These are phyloP conservation scores for Camellia oleifera DNA, from an alignment of 179 eudicot genomes.

Conservation along the genomic window DNA sequence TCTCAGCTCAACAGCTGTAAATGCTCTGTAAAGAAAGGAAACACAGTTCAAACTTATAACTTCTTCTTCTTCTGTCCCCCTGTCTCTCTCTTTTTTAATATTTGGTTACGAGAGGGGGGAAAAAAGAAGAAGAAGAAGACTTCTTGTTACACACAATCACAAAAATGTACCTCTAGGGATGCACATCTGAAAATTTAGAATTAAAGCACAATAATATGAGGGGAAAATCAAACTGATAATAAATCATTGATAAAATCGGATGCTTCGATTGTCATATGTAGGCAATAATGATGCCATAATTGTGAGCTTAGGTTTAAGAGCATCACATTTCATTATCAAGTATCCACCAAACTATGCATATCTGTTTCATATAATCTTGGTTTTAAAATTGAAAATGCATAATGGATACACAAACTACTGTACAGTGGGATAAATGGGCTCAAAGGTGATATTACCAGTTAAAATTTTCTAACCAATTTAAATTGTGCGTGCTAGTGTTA, in stretches of 20 bases:
- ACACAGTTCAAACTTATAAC: slow-evolving; percentile 5
- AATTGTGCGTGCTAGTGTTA: too few species aligned
- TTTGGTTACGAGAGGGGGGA: neutral
- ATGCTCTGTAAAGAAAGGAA: slow-evolving; percentile 54
- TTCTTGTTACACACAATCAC: neutral
- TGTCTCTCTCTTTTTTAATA: neutral
- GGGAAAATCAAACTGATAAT: neutral
- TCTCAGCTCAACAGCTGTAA: slow-evolving; percentile 64
- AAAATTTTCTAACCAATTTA: too few species aligned
- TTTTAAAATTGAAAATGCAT: neutral
- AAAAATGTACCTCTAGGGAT: neutral
- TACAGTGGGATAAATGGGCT: too few species aligned
- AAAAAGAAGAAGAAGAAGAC: neutral
- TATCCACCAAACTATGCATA: neutral
- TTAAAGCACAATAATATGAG: neutral
- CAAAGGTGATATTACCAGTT: too few species aligned
- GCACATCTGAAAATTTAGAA: neutral
- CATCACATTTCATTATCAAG: neutral
- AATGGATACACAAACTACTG: too few species aligned
- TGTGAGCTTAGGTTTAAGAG: too few species aligned
- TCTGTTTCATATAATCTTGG: neutral
- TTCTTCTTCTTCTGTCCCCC: neutral
- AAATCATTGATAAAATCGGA: neutral
- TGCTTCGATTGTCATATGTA: neutral
- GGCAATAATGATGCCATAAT: neutral